These are phyloP conservation scores for Aspergillus ostianus DNA, from an alignment of 495 filamentous ascomycete genomes.

Conservation along the genomic window DNA sequence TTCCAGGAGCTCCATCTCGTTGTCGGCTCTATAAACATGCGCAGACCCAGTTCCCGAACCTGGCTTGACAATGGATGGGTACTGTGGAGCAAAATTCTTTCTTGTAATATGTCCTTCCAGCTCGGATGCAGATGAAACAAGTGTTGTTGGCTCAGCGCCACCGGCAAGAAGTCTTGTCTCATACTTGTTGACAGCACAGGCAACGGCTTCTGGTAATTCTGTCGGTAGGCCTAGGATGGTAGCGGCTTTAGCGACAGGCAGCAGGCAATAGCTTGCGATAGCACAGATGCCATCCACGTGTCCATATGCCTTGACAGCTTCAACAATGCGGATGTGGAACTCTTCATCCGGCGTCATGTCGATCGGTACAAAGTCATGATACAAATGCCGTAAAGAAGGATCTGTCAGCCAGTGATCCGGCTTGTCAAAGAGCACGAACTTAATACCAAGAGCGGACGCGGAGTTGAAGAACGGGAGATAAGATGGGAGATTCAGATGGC, in stretches of 20 bases:
- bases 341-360: background rate
- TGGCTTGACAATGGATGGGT: background rate
- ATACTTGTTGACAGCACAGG: background rate
- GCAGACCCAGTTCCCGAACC: background rate
- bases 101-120: background rate
- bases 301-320: background rate
- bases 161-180: background rate
- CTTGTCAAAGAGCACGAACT: background rate
- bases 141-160: background rate
- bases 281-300: background rate
- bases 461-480: background rate
- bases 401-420: background rate
- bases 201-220: background rate
- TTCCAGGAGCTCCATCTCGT: background rate
- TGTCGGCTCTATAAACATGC: background rate
- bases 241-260: background rate
- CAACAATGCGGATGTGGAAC: background rate
- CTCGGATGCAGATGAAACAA: background rate
- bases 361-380: background rate
- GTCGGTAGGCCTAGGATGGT: background rate
- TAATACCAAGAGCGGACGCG: background rate
- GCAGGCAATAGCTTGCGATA: background rate
- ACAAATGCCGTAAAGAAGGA: background rate
- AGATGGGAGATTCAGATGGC: background rate
- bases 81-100: background rate